Evolutionary conservation across 2,329 filamentous ascomycete species (phyloP).

Genomic region (Daldinia sp.): DNA sequence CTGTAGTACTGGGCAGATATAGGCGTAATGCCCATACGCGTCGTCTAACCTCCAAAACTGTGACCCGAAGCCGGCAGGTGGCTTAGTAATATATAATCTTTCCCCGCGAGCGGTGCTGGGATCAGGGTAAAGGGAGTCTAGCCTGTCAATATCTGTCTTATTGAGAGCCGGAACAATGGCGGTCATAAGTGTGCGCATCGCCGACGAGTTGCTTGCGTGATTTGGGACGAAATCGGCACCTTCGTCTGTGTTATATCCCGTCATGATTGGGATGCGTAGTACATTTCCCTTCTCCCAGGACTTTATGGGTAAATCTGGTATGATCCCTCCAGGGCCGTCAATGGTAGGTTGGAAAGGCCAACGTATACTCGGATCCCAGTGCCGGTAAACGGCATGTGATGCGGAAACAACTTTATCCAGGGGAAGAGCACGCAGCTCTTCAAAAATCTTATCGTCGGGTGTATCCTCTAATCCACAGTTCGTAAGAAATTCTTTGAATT

Average conservation of each 20-base stretch:
- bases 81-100: conserved; percentile 56
- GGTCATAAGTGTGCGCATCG: conserved; percentile 72
- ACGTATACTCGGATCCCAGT: conserved; percentile 58
- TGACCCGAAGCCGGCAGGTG: conserved; percentile 57
- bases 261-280: conserved; percentile 72
- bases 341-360: conserved; percentile 79
- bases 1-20: conserved; percentile 73
- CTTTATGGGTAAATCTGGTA: conserved; percentile 68
- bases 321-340: conserved; percentile 66
- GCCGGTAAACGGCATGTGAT: conserved; percentile 58
- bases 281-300: conserved; percentile 67
- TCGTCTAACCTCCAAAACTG: conserved; percentile 70
- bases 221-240: conserved; percentile 73
- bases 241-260: conserved; percentile 78
- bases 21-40: conserved; percentile 73
- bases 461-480: conserved; percentile 64
- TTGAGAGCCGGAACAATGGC: conserved; percentile 70
- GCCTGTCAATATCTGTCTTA: conserved; percentile 62
- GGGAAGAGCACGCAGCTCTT: conserved; percentile 61
- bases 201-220: conserved; percentile 58
- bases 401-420: conserved; percentile 56
- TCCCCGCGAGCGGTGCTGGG: conserved; percentile 57
- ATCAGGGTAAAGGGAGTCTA: conserved; percentile 73
- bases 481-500: conserved; percentile 67
- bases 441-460: conserved; percentile 63